Percentiles rank a stretch among this genome's conserved stretches.
Conservation (phyloP, 495 filamentous ascomycete genomes). For the Aspergillus coremiiformis region DNA sequence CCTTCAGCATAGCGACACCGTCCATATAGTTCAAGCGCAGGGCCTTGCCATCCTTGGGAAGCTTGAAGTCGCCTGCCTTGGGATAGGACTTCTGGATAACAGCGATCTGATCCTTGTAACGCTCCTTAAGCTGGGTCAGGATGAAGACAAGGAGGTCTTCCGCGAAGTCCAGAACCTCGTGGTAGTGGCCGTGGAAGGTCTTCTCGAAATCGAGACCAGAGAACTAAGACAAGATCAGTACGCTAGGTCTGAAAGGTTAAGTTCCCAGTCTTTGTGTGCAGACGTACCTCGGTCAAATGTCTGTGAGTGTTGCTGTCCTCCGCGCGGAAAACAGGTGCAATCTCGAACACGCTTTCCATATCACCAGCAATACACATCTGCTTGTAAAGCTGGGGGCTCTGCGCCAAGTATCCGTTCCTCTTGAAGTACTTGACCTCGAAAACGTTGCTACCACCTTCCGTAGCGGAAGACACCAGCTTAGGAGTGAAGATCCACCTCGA, state of each 20-base stretch:
- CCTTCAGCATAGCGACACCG: slow-evolving; percentile 71
- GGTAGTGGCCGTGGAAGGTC: slow-evolving; percentile 83
- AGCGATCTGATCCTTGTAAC: slow-evolving; percentile 60
- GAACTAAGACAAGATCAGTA: slow-evolving; percentile 43
- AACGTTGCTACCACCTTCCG: slow-evolving; percentile 88
- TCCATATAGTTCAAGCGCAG: slow-evolving; percentile 80
- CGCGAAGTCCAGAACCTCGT: slow-evolving; percentile 73
- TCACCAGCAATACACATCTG: slow-evolving; percentile 94
- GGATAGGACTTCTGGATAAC: slow-evolving; percentile 55
- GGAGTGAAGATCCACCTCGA: slow-evolving; percentile 88
- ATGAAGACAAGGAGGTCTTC: slow-evolving; percentile 85
- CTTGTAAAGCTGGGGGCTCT: slow-evolving; percentile 94
- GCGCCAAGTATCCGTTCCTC: slow-evolving; percentile 75
- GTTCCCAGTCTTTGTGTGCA: slow-evolving; percentile 23
- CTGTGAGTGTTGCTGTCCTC: slow-evolving; percentile 95
- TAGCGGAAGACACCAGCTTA: slow-evolving; percentile 81
- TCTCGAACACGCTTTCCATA: slow-evolving; percentile 79
- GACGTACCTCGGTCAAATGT: slow-evolving; percentile 77
- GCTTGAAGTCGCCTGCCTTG: slow-evolving; percentile 49
- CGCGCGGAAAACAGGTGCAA: slow-evolving; percentile 88
- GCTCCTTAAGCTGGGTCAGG: slow-evolving; percentile 65
- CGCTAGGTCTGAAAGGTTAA: slow-evolving; percentile 4
- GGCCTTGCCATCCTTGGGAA: slow-evolving; percentile 63
- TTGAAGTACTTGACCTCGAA: slow-evolving; percentile 92
- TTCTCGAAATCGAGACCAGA: slow-evolving; percentile 97